Evolutionary conservation across 805 yeast genomes (phyloP).

Genomic region (Yarrowia sp.): DNA sequence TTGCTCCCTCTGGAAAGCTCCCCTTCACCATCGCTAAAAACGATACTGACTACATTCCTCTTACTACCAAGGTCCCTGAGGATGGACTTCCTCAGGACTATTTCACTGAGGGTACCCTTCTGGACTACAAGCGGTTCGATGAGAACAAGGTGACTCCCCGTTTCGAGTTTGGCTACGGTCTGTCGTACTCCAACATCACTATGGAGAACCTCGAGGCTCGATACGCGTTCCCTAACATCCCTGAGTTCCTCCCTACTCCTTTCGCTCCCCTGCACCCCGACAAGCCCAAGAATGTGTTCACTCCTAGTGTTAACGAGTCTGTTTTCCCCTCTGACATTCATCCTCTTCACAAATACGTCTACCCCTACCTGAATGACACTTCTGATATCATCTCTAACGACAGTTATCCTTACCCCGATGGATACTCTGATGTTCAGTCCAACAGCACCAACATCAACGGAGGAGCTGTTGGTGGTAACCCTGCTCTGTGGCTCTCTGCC

Average conservation of each 20-base stretch:
- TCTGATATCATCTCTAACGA: not conserved
- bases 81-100: conserved; percentile 52
- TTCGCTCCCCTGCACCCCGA: conserved; percentile 7
- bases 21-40: conserved; percentile 70
- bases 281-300: conserved; percentile 22
- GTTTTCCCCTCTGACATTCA: conserved; percentile 60
- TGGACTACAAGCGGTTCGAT: conserved; percentile 67
- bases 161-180: conserved; percentile 68
- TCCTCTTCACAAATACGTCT: conserved; percentile 63
- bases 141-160: conserved; percentile 62
- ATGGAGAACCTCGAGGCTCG: conserved; percentile 53
- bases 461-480: conserved; percentile 64
- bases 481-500: conserved; percentile 62
- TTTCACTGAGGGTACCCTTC: conserved; percentile 54
- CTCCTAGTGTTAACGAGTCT: conserved; percentile 52
- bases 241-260: conserved; percentile 56
- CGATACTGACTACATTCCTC: conserved; percentile 56
- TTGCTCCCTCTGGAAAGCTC: conserved; percentile 67
- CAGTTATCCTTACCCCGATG: conserved; percentile 46
- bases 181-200: conserved; percentile 59
- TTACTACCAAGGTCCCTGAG: conserved; percentile 52
- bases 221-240: conserved; percentile 55
- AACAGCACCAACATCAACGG: conserved; percentile 45
- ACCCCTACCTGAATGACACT: conserved; percentile 52
- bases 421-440: conserved; percentile 1